Conservation (phyloP, 768 basidiomycete species). For the Tylopilus rubrobrunneus region DNA sequence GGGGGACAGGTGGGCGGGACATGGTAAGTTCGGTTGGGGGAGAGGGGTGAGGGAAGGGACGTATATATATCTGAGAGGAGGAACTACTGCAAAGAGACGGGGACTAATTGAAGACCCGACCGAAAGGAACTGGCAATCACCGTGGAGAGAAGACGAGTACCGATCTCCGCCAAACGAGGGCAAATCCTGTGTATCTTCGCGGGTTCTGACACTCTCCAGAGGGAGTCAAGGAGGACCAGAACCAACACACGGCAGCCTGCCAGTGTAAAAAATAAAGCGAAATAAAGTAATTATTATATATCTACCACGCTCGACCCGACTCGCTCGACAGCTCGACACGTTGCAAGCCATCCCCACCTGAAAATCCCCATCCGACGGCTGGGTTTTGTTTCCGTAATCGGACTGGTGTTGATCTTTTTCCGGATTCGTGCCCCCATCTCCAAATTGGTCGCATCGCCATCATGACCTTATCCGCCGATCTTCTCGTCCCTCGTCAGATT, state of each 20-base stretch:
- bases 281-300: background rate
- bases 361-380: slow-evolving; percentile 5
- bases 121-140: slow-evolving; percentile 21
- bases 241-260: too few relatives aligned
- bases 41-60: background rate
- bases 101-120: slow-evolving; percentile 20
- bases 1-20: slow-evolving; percentile 28
- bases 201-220: slow-evolving; percentile 7
- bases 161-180: slow-evolving; percentile 18
- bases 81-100: slow-evolving; percentile 16
- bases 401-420: slow-evolving; percentile 33
- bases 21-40: slow-evolving; percentile 1
- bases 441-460: slow-evolving; percentile 9
- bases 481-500: slow-evolving; percentile 23
- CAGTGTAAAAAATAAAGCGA: too few relatives aligned
- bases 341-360: background rate
- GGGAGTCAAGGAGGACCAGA: background rate
- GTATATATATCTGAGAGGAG: slow-evolving; percentile 15
- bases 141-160: slow-evolving; percentile 14
- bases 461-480: slow-evolving; percentile 37
- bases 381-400: slow-evolving; percentile 13
- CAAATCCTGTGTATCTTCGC: slow-evolving; percentile 22
- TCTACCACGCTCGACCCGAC: too few relatives aligned
- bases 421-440: background rate
- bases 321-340: background rate